These are phyloP conservation scores for Hysterium pulicare DNA, from an alignment of 2,329 filamentous ascomycete genomes.

Conservation along the genomic window DNA sequence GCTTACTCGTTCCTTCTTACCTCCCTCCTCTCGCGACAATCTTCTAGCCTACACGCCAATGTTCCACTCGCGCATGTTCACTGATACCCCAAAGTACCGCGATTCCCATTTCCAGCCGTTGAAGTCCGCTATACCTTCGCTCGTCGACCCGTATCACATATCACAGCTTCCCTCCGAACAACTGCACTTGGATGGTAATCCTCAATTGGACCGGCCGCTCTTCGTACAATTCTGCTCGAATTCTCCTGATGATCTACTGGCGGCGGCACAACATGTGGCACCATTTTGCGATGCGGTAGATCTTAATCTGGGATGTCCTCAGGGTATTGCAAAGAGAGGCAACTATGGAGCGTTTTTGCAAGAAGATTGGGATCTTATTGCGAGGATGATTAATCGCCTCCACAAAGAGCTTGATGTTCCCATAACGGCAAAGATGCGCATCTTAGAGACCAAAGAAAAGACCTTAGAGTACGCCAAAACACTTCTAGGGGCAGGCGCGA, in stretches of 20 bases:
- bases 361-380: constrained; percentile 83
- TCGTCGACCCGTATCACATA: constrained; percentile 34
- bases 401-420: constrained; percentile 76
- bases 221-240: constrained; percentile 98
- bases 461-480: constrained; percentile 87
- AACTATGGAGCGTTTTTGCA: constrained; percentile 94
- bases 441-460: constrained; percentile 80
- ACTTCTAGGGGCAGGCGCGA: constrained; percentile 82
- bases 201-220: constrained; percentile 76
- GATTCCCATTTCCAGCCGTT: constrained; percentile 75
- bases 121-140: constrained; percentile 32
- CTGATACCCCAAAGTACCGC: constrained; percentile 72
- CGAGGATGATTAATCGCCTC: constrained; percentile 76
- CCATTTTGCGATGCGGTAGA: constrained; percentile 94
- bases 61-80: constrained; percentile 89
- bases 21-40: constrained; percentile 51
- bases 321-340: constrained; percentile 87
- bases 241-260: constrained; percentile 73
- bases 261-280: constrained; percentile 72
- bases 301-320: constrained; percentile 91
- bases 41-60: constrained; percentile 92
- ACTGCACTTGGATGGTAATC: constrained; percentile 74
- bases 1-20: constrained; percentile 88
- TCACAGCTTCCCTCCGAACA: constrained; percentile 24
- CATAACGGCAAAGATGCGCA: constrained; percentile 90